Evolutionary conservation across 192 early-diverging fungal species (phyloP), one percentile per base, ranked within the genome.

Genomic region (Backusella tuberculispora): DNA sequence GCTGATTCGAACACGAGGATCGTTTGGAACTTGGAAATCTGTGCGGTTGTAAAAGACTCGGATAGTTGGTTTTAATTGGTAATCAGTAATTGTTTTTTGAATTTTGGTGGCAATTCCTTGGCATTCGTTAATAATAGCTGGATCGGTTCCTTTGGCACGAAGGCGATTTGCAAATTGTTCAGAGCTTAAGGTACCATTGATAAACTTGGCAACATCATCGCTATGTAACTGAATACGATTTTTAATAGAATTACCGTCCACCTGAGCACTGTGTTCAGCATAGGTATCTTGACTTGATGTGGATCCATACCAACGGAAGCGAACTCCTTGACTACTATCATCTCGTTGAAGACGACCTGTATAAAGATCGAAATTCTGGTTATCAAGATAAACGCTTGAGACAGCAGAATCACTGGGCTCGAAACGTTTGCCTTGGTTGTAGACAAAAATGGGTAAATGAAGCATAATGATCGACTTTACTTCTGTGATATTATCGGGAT

Each of bases 111-210:
- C 72, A 26, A 80, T 74, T 29, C 53, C 73, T 17, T 66, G 74
- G 44, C 60, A 73, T 66, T 97, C 94, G 38, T 83, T 82, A 14
- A 93, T 26, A 44, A 84, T 78, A 73, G 85, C 63, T 91, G 92
- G 70, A 83, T 86, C 66, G 94, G 66, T n/a, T 87, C 83, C 84
- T 91, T 93, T 41, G 85, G 80, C 21, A 74, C 73, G 34, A 96
- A 88, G 56, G 80, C 85, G 15, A 78, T 74, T 74, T 89, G 91
- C 63, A 95, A 87, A 71, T 92, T 91, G 50, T 74, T 85, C 21
- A 14, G 80, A 63, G 0, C 76, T 72, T 5, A 74, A 40, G 15
- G 24, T 43, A 24, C 80, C 76, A 24, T 66, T 41, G 5, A 78
- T 34, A 29, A 71, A 81, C 15, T 48, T 24, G 26, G 65, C 15